These are phyloP conservation scores for Backusella circina DNA, from an alignment of 192 early-diverging fungal species.

Conservation along the genomic window DNA sequence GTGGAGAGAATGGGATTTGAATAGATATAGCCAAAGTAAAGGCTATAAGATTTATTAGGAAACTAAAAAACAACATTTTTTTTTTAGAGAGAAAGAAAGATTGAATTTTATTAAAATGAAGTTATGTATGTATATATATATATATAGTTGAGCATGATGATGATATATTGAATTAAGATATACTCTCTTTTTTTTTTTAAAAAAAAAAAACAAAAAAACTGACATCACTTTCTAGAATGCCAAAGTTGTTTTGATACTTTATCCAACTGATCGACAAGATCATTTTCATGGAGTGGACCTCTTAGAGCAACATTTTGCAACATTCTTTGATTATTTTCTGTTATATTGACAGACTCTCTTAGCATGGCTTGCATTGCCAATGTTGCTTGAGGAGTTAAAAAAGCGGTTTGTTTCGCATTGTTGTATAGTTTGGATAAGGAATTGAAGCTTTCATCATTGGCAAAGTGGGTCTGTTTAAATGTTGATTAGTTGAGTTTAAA, in stretches of 20 bases:
- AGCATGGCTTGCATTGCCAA: not conserved
- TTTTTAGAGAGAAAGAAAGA: not conserved
- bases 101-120: not conserved
- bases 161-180: not conserved
- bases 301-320: not conserved
- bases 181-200: not conserved
- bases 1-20: not conserved
- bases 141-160: not conserved
- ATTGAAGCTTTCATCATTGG: not conserved
- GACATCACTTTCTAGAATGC: not conserved
- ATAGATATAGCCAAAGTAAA: constrained; percentile 6
- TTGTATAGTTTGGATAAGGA: not conserved
- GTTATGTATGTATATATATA: too few relatives aligned
- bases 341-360: not conserved
- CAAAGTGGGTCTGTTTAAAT: not conserved
- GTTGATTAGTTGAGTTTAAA: not conserved
- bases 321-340: not conserved
- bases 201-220: too few relatives aligned
- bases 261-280: not conserved
- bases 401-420: not conserved
- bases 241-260: not conserved
- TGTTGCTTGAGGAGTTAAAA: not conserved
- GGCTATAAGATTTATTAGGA: not conserved
- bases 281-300: not conserved
- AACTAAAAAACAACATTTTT: not conserved